Conservation (phyloP, 2,329 filamentous ascomycete species). For the Aureobasidium vineae region DNA sequence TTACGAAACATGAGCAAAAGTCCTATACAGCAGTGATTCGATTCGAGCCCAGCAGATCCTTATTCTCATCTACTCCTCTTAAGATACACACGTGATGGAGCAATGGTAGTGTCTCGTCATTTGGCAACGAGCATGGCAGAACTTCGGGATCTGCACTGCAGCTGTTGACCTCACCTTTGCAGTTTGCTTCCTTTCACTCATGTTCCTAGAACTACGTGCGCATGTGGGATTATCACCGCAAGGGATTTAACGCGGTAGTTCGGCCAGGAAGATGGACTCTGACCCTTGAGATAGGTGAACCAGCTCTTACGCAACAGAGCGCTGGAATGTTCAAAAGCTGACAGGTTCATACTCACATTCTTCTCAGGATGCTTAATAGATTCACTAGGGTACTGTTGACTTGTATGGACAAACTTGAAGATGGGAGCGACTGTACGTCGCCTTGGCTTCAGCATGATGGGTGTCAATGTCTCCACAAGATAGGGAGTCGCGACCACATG, state of each 20-base stretch:
- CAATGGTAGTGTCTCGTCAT: not conserved
- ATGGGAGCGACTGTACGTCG: not conserved
- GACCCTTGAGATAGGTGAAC: too few relatives aligned
- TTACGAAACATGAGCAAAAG: too few relatives aligned
- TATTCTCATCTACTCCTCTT: too few relatives aligned
- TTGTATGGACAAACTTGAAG: not conserved
- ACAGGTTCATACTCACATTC: not conserved
- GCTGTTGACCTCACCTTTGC: not conserved
- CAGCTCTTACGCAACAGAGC: not conserved
- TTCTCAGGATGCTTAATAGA: not conserved
- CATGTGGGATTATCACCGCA: not conserved
- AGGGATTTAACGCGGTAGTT: not conserved
- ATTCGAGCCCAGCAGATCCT: too few relatives aligned
- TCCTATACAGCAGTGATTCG: too few relatives aligned
- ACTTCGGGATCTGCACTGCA: slow-evolving; percentile 1
- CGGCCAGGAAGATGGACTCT: too few relatives aligned
- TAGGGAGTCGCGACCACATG: not conserved
- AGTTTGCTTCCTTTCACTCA: not conserved
- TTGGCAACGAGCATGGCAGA: not conserved
- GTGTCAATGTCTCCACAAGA: not conserved
- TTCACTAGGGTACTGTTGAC: not conserved
- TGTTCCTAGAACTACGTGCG: not conserved
- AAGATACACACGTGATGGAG: too few relatives aligned
- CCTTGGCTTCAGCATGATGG: not conserved
- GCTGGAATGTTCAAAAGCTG: not conserved